Conservation (phyloP, 495 filamentous ascomycete species). For the Podospora pseudopauciseta region DNA sequence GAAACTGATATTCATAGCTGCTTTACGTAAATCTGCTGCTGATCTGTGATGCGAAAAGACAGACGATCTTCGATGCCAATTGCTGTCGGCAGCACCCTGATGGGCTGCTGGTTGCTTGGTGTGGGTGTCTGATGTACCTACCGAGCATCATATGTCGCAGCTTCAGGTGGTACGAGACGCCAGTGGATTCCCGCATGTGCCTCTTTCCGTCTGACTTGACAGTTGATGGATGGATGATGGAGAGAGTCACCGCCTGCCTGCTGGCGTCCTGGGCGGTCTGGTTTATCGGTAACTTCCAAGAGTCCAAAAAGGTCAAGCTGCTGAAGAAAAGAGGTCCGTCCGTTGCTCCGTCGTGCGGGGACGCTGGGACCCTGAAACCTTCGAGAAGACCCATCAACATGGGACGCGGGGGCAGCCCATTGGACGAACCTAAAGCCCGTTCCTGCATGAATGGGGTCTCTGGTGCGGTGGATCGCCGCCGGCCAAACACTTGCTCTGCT, state of each 20-base stretch:
- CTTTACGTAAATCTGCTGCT: not conserved
- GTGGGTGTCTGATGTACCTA: not conserved
- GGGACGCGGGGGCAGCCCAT: slow-evolving; percentile 21
- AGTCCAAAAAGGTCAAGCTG: not conserved
- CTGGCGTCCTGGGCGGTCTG: not conserved
- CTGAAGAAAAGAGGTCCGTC: slow-evolving; percentile 6
- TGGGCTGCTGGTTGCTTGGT: not conserved
- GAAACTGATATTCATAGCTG: not conserved
- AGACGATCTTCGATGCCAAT: not conserved
- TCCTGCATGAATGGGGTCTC: slow-evolving; percentile 26
- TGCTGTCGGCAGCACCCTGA: not conserved
- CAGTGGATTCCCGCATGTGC: not conserved
- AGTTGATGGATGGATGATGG: slow-evolving; percentile 1
- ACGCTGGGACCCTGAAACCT: slow-evolving; percentile 23
- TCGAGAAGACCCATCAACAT: slow-evolving; percentile 29
- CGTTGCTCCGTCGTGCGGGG: slow-evolving; percentile 10
- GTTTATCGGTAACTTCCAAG: not conserved
- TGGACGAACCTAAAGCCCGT: slow-evolving; percentile 16
- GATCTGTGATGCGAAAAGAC: not conserved
- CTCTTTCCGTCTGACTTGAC: not conserved
- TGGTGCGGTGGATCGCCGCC: not conserved
- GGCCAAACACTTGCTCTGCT: not conserved
- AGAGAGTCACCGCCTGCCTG: not conserved
- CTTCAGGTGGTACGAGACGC: not conserved
- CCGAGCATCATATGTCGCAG: not conserved